Percentiles rank a stretch among this genome's conserved stretches.
Conservation (phyloP, 306 rosid genomes). For the Casuarina cunninghamiana region DNA sequence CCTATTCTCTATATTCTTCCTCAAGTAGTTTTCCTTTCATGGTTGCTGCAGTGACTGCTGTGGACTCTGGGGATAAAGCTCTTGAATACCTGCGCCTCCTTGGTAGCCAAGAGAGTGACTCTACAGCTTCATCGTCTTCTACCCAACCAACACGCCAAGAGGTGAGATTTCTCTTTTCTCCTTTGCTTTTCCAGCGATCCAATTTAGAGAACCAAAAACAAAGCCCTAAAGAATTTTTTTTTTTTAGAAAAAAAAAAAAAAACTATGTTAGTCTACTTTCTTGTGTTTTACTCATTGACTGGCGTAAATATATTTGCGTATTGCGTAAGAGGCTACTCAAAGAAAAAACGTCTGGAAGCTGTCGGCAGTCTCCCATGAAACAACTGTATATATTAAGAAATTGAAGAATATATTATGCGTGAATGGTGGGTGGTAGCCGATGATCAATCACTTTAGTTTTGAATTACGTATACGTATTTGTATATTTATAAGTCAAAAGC, state of each 20-base stretch:
- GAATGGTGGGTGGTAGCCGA: too few relatives aligned
- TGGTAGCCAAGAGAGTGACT: slow-evolving; percentile 35
- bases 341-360: background rate
- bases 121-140: slow-evolving; percentile 40
- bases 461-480: too few relatives aligned
- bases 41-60: slow-evolving; percentile 65
- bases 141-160: slow-evolving; percentile 22
- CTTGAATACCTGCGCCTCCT: slow-evolving; percentile 73
- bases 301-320: too few relatives aligned
- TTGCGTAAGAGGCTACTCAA: too few relatives aligned
- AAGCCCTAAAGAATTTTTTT: too few relatives aligned
- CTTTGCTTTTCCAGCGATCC: background rate
- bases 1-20: background rate
- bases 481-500: background rate
- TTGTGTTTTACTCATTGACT: too few relatives aligned
- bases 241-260: too few relatives aligned
- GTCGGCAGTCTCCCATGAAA: background rate
- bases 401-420: background rate
- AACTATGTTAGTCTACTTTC: too few relatives aligned
- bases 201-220: background rate
- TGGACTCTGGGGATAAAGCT: slow-evolving; percentile 96
- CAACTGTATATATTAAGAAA: too few relatives aligned
- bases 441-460: too few relatives aligned
- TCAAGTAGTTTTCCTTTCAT: background rate
- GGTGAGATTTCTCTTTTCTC: background rate